These are phyloP conservation scores for Albatrellus ellisii DNA, from an alignment of 768 basidiomycete genomes.

Conservation along the genomic window DNA sequence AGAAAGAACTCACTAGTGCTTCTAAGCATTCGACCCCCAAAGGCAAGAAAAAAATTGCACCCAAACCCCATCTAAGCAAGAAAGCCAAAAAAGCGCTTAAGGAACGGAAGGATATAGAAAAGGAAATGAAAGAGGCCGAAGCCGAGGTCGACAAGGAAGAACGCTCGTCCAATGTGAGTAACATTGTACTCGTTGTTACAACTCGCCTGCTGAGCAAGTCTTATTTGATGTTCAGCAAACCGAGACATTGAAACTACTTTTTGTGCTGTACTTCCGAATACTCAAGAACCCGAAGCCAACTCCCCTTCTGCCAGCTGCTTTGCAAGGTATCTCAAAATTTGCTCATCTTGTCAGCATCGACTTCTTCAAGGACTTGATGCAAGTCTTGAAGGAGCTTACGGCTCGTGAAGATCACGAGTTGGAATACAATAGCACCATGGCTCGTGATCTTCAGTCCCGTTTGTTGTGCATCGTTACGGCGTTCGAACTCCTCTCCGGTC, in stretches of 20 bases:
- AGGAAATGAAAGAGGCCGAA: constrained; percentile 89
- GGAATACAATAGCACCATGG: constrained; percentile 17
- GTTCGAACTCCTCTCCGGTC: constrained; percentile 93
- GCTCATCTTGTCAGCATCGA: constrained; percentile 96
- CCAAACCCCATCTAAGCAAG: constrained; percentile 77
- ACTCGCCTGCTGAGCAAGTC: constrained; percentile 5
- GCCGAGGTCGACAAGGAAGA: constrained; percentile 91
- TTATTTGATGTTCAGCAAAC: constrained; percentile 55
- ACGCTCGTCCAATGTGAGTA: constrained; percentile 61
- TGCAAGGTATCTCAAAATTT: constrained; percentile 87
- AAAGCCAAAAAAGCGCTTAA: constrained; percentile 76
- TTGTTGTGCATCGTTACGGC: constrained; percentile 88
- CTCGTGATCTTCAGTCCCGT: constrained; percentile 33
- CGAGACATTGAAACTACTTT: constrained; percentile 93
- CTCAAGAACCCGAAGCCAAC: constrained; percentile 76
- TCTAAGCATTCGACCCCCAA: constrained; percentile 28
- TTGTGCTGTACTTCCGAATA: constrained; percentile 93
- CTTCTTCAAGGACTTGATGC: constrained; percentile 93
- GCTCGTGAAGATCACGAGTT: constrained; percentile 29
- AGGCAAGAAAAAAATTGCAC: constrained; percentile 22
- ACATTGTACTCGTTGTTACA: constrained; percentile 5
- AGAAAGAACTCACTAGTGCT: constrained; percentile 30
- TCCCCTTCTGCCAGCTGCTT: constrained; percentile 70
- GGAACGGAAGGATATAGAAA: constrained; percentile 82
- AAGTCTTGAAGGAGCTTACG: constrained; percentile 71